Conservation (phyloP, 441 rosid genomes). For the Omphalea diandra region DNA sequence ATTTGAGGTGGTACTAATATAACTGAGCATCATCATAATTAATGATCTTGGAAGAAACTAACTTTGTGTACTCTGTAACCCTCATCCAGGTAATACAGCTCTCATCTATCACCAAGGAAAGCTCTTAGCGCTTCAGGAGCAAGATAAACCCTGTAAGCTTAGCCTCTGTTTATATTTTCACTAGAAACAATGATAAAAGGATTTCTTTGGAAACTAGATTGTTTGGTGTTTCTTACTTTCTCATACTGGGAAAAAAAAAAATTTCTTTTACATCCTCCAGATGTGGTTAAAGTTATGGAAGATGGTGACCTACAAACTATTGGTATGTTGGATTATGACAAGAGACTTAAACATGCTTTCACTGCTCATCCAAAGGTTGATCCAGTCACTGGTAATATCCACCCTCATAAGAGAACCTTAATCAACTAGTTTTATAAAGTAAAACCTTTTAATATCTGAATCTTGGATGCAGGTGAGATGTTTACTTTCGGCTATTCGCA, state of each 20-base stretch:
- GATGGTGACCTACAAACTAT: constrained; percentile 97
- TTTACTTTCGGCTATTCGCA: constrained; percentile 92
- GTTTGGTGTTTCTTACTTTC: constrained; percentile 14
- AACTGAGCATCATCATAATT: not conserved
- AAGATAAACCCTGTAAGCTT: constrained; percentile 84
- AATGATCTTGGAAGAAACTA: not conserved
- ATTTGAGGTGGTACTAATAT: not conserved
- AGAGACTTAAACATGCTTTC: constrained; percentile 83
- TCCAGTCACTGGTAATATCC: constrained; percentile 71
- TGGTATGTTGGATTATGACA: constrained; percentile 91
- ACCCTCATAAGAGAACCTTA: constrained; percentile 8
- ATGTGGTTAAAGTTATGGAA: constrained; percentile 83
- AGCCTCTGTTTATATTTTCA: constrained; percentile 23
- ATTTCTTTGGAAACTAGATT: constrained; percentile 6
- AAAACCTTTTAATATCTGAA: constrained; percentile 20
- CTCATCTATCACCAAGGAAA: constrained; percentile 88
- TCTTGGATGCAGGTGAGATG: constrained; percentile 79
- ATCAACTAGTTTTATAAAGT: not conserved
- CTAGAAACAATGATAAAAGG: constrained; percentile 16
- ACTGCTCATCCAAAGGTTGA: constrained; percentile 97
- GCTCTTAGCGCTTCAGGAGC: constrained; percentile 77
- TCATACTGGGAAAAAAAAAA: constrained; percentile 1
- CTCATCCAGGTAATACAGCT: constrained; percentile 76
- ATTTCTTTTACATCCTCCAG: constrained; percentile 36
- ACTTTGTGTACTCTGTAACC: constrained; percentile 14